These are phyloP conservation scores for Collybia nuda DNA, from an alignment of 768 basidiomycete species.

Conservation along the genomic window DNA sequence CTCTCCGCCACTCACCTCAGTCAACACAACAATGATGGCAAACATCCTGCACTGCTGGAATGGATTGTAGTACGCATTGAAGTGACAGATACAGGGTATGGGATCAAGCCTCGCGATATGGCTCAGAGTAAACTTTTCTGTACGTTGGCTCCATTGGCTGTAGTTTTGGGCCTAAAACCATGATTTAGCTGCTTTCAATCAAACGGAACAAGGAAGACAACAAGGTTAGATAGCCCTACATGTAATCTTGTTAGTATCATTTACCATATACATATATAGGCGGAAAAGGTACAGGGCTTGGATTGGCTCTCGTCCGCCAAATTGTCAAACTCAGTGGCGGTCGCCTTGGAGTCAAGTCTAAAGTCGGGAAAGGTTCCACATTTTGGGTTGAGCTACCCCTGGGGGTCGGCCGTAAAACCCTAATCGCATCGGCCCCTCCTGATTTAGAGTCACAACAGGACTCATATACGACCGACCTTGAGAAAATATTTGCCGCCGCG, in stretches of 20 bases:
- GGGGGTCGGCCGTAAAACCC: conserved; percentile 64
- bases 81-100: conserved; percentile 70
- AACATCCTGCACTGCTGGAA: conserved; percentile 42
- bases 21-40: conserved; percentile 49
- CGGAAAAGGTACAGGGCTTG: conserved; percentile 72
- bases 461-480: conserved; percentile 14
- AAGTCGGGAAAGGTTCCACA: conserved; percentile 70
- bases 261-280: conserved; percentile 24
- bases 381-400: conserved; percentile 88
- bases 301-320: conserved; percentile 73
- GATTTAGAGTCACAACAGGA: conserved; percentile 19
- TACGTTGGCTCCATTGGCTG: conserved; percentile 28
- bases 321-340: conserved; percentile 78
- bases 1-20: conserved; percentile 40
- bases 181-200: conserved; percentile 65
- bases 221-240: conserved; percentile 41
- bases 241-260: no score
- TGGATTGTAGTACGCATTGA: conserved; percentile 83
- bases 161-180: background rate
- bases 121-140: conserved; percentile 70
- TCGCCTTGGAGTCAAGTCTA: conserved; percentile 66
- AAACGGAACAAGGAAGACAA: conserved; percentile 73
- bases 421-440: conserved; percentile 18
- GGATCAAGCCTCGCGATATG: conserved; percentile 58
- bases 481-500: conserved; percentile 17